A percentile compares a stretch with the other conserved stretches of the same genome.
These are phyloP conservation scores for Sphagnum contortum DNA, from an alignment of 225 moss, liverwort and hornwort genomes.

Conservation along the genomic window DNA sequence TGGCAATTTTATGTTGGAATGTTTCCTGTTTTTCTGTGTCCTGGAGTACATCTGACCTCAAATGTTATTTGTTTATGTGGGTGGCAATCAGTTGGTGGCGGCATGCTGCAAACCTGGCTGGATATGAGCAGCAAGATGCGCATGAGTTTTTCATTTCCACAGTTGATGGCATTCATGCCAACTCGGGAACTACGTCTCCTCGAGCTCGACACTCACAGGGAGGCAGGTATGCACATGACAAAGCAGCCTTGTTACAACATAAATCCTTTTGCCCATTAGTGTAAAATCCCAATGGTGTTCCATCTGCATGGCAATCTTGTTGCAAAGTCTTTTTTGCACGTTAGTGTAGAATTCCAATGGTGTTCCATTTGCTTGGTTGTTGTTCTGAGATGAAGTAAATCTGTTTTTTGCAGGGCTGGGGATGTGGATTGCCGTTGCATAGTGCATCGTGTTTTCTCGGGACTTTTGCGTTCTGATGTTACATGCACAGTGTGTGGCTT, in stretches of 20 bases:
- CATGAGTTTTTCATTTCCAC: constrained; percentile 93
- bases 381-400: too few relatives aligned
- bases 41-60: too few relatives aligned
- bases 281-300: too few relatives aligned
- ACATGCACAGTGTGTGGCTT: constrained; percentile 95
- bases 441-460: constrained; percentile 91
- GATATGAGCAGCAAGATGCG: constrained; percentile 95
- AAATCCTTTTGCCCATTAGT: too few relatives aligned
- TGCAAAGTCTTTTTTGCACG: too few relatives aligned
- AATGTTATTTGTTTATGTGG: too few relatives aligned
- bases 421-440: constrained; percentile 93
- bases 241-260: too few relatives aligned
- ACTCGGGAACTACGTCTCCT: constrained; percentile 82
- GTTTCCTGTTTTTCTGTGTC: too few relatives aligned
- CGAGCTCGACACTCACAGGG: constrained; percentile 62
- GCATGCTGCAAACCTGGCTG: constrained; percentile 87
- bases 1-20: too few relatives aligned
- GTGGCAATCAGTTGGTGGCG: constrained; percentile 79
- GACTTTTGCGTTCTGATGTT: constrained; percentile 83
- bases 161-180: constrained; percentile 88
- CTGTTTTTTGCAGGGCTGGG: constrained; percentile 49
- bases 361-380: too few relatives aligned
- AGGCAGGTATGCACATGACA: constrained; percentile 33
- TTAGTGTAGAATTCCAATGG: too few relatives aligned
- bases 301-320: too few relatives aligned